These are phyloP conservation scores for Pochonia chlamydosporia DNA, from an alignment of 2,329 filamentous ascomycete species.

Conservation along the genomic window DNA sequence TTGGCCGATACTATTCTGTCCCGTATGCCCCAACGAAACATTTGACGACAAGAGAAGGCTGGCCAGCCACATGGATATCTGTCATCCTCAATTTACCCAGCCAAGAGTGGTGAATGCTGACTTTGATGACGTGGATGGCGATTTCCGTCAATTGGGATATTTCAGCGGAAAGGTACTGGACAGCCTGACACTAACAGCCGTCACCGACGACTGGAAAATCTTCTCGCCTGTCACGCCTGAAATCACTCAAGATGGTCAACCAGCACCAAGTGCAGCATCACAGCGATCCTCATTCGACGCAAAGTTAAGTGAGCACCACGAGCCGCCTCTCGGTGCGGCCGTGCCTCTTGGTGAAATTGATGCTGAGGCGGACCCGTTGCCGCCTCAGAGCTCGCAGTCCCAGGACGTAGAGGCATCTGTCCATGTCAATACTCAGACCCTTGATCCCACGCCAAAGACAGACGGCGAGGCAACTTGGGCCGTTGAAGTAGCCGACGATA, in stretches of 20 bases:
- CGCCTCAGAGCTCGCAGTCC: not conserved
- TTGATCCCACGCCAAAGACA: not conserved
- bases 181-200: not conserved
- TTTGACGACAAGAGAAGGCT: not conserved
- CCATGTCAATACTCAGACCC: not conserved
- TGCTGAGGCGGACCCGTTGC: not conserved
- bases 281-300: not conserved
- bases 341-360: not conserved
- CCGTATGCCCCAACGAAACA: not conserved
- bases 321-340: not conserved
- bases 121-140: not conserved
- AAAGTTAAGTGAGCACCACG: constrained; percentile 3
- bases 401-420: not conserved
- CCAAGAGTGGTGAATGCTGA: no score
- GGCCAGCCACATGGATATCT: not conserved
- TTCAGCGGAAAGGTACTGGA: not conserved
- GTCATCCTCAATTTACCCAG: not conserved
- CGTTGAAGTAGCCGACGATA: not conserved
- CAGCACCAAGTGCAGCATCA: not conserved
- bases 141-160: not conserved
- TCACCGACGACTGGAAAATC: not conserved
- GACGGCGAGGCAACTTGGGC: not conserved
- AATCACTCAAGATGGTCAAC: not conserved
- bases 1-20: not conserved
- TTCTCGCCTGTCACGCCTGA: not conserved